Conservation (phyloP, 2,329 filamentous ascomycete species). For the Fusarium mundagurra region DNA sequence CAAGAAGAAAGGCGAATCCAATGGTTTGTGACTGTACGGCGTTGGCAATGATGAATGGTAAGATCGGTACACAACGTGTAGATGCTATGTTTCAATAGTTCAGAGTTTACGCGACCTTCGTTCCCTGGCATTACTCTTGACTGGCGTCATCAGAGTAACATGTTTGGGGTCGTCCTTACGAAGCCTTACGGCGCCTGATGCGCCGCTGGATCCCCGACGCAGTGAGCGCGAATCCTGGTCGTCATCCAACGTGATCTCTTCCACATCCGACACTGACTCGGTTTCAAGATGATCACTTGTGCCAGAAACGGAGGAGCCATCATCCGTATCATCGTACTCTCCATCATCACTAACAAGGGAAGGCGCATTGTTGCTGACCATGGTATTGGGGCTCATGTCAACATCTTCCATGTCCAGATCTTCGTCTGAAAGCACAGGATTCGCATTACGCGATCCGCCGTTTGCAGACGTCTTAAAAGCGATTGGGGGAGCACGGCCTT, state of each 20-base stretch:
- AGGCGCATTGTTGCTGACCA: slow-evolving; percentile 79
- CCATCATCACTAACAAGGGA: slow-evolving; percentile 84
- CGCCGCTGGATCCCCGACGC: slow-evolving; percentile 55
- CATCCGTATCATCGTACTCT: slow-evolving; percentile 78
- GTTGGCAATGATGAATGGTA: slow-evolving; percentile 1
- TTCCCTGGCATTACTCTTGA: slow-evolving; percentile 54
- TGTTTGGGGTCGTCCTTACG: slow-evolving; percentile 66
- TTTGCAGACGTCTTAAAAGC: slow-evolving; percentile 52
- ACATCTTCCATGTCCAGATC: slow-evolving; percentile 65
- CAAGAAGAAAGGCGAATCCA: slow-evolving; percentile 45
- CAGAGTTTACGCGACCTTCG: slow-evolving; percentile 45
- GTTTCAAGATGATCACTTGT: slow-evolving; percentile 66
- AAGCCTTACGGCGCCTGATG: slow-evolving; percentile 58
- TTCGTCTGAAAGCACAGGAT: slow-evolving; percentile 51
- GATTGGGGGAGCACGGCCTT: slow-evolving; percentile 57
- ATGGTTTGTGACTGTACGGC: slow-evolving; percentile 23
- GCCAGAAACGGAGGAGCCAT: slow-evolving; percentile 68
- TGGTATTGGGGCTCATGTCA: slow-evolving; percentile 74
- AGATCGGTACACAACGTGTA: slow-evolving; percentile 6
- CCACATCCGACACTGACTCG: slow-evolving; percentile 68
- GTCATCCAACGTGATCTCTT: slow-evolving; percentile 70
- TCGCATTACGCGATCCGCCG: slow-evolving; percentile 34
- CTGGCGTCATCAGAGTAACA: slow-evolving; percentile 64
- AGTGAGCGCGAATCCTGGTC: slow-evolving; percentile 60
- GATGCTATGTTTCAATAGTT: neutral